Evolutionary conservation across 2,329 filamentous ascomycete species (phyloP).

Genomic region (Scedosporium apiospermum): DNA sequence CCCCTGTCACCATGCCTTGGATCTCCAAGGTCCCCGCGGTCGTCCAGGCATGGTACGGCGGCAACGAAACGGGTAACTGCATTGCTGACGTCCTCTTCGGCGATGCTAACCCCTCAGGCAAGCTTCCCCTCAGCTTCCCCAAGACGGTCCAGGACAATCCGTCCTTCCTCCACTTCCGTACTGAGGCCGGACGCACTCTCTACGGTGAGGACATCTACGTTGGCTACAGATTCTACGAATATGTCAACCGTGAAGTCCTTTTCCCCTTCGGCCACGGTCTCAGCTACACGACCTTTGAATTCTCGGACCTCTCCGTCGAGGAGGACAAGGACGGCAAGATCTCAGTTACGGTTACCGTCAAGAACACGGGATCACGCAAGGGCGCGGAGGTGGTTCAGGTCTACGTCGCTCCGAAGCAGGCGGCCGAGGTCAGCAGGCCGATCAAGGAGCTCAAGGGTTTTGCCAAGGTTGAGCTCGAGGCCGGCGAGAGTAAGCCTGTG

Average conservation of each 20-base stretch:
- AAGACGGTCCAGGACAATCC: slow-evolving; percentile 59
- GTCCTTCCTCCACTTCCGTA: slow-evolving; percentile 63
- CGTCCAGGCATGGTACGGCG: slow-evolving; percentile 75
- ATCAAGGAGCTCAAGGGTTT: slow-evolving; percentile 58
- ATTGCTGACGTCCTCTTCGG: slow-evolving; percentile 73
- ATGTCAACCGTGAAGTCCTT: slow-evolving; percentile 49
- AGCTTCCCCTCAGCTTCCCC: slow-evolving; percentile 67
- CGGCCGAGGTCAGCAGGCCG: slow-evolving; percentile 44
- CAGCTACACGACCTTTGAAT: slow-evolving; percentile 62
- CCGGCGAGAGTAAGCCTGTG: slow-evolving; percentile 48
- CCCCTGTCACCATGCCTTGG: slow-evolving; percentile 67
- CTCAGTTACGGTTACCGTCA: slow-evolving; percentile 40
- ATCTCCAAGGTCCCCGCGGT: slow-evolving; percentile 39
- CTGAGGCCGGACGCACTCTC: slow-evolving; percentile 59
- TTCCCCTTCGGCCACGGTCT: slow-evolving; percentile 77
- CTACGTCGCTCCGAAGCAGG: slow-evolving; percentile 42
- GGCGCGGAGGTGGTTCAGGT: slow-evolving; percentile 50
- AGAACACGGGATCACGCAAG: slow-evolving; percentile 47
- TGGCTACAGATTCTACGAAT: slow-evolving; percentile 75
- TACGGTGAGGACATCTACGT: slow-evolving; percentile 78
- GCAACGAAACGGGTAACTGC: slow-evolving; percentile 74
- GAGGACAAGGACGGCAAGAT: slow-evolving; percentile 35
- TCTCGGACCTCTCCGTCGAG: slow-evolving; percentile 38
- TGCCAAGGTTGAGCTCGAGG: slow-evolving; percentile 50
- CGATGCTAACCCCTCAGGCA: slow-evolving; percentile 63